Evolutionary conservation across 2,329 filamentous ascomycete genomes (phyloP).

Genomic region (Colletotrichum gigasporum): DNA sequence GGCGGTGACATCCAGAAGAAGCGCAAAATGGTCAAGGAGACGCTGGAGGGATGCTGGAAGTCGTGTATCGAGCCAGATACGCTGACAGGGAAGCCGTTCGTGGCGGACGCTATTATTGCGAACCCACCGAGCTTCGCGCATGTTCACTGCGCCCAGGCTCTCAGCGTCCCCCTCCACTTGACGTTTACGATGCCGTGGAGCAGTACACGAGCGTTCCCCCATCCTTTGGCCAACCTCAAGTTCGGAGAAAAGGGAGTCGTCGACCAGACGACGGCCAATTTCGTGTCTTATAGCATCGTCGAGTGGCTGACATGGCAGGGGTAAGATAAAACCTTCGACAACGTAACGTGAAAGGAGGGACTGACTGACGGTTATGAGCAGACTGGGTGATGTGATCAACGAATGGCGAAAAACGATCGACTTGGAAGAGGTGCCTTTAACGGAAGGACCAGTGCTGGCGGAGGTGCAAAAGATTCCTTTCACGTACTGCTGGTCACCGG

Average conservation of each 20-base stretch:
- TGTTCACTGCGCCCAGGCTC: slow-evolving; percentile 55
- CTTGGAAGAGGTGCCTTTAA: slow-evolving; percentile 73
- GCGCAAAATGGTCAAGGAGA: slow-evolving; percentile 37
- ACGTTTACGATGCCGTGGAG: slow-evolving; percentile 78
- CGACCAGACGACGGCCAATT: slow-evolving; percentile 70
- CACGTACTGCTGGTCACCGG: slow-evolving; percentile 82
- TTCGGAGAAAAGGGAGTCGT: slow-evolving; percentile 60
- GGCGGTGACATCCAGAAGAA: slow-evolving; percentile 39
- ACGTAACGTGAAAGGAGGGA: too few species aligned
- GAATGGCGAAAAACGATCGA: slow-evolving; percentile 73
- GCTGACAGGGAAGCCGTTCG: slow-evolving; percentile 45
- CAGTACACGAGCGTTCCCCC: slow-evolving; percentile 76
- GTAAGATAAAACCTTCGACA: slow-evolving; percentile 24
- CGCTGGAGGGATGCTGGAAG: slow-evolving; percentile 38
- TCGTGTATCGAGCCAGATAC: slow-evolving; percentile 36
- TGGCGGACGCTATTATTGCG: slow-evolving; percentile 60
- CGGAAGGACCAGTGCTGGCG: slow-evolving; percentile 77
- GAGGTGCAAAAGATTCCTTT: slow-evolving; percentile 75
- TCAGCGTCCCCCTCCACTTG: slow-evolving; percentile 55
- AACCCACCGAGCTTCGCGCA: slow-evolving; percentile 61
- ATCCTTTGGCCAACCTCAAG: slow-evolving; percentile 77
- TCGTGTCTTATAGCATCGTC: slow-evolving; percentile 75
- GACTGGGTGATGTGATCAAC: slow-evolving; percentile 78
- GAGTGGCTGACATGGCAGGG: slow-evolving; percentile 85
- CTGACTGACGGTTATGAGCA: neutral